These are phyloP conservation scores for Vigna radiata DNA, from an alignment of 306 rosid species.

Conservation along the genomic window DNA sequence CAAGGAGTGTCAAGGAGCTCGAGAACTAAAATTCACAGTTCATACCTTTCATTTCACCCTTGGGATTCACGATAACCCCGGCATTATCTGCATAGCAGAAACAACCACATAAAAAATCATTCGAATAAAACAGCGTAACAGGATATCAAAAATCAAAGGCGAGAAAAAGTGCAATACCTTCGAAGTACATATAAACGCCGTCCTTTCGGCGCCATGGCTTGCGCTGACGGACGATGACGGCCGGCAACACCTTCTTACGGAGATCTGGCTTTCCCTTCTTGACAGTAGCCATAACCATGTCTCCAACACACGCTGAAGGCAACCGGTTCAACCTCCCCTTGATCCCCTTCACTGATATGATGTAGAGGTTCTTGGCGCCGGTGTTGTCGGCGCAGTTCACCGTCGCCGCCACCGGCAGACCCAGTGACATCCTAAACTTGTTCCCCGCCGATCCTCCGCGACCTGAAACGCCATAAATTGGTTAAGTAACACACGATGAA, in stretches of 20 bases:
- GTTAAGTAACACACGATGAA: neutral
- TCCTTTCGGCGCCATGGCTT: conserved; percentile 98
- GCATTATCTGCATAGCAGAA: conserved; percentile 69
- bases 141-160: neutral
- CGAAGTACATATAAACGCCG: conserved; percentile 92
- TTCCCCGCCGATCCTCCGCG: conserved; percentile 92
- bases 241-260: conserved; percentile 89
- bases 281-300: conserved; percentile 97
- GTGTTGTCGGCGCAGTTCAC: conserved; percentile 95
- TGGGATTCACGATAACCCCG: conserved; percentile 87
- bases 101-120: neutral
- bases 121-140: neutral
- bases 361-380: conserved; percentile 91
- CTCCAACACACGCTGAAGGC: conserved; percentile 93
- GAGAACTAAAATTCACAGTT: too few species aligned
- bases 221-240: conserved; percentile 88
- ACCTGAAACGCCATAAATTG: conserved; percentile 45
- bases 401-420: conserved; percentile 96
- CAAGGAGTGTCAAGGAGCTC: neutral
- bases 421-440: conserved; percentile 92
- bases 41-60: conserved; percentile 89
- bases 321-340: conserved; percentile 85
- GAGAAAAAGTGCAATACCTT: conserved; percentile 49
- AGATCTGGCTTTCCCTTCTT: conserved; percentile 94
- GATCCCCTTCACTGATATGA: conserved; percentile 89